Conservation (phyloP, 2,329 filamentous ascomycete species). For the Epichloe aotearoae region DNA sequence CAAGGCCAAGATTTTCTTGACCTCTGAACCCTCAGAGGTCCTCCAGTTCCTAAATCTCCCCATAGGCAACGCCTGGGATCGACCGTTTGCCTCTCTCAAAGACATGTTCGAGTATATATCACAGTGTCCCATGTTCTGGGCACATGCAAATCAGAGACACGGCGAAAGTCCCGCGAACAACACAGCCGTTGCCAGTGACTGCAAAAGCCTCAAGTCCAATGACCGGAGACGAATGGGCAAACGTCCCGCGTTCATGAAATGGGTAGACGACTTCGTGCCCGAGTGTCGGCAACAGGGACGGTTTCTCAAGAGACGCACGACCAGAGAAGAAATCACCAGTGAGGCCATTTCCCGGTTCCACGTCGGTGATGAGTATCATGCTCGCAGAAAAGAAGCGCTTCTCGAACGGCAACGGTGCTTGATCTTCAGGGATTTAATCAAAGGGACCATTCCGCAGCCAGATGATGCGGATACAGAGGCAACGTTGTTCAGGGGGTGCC, state of each 20-base stretch:
- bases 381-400: slow-evolving; percentile 27
- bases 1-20: slow-evolving; percentile 46
- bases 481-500: neutral
- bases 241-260: slow-evolving; percentile 44
- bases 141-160: slow-evolving; percentile 13
- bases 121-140: slow-evolving; percentile 44
- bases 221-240: slow-evolving; percentile 42
- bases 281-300: slow-evolving; percentile 27
- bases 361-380: slow-evolving; percentile 29
- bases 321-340: slow-evolving; percentile 33
- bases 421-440: slow-evolving; percentile 34
- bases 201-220: slow-evolving; percentile 32
- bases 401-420: slow-evolving; percentile 25
- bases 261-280: slow-evolving; percentile 52
- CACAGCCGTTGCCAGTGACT: slow-evolving; percentile 12
- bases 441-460: slow-evolving; percentile 15
- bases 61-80: slow-evolving; percentile 29
- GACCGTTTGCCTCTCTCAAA: slow-evolving; percentile 39
- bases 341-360: slow-evolving; percentile 41
- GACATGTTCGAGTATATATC: slow-evolving; percentile 51
- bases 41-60: slow-evolving; percentile 53
- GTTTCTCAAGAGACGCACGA: slow-evolving; percentile 16
- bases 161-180: slow-evolving; percentile 4
- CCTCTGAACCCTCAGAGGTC: slow-evolving; percentile 38
- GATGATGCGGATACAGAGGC: slow-evolving; percentile 6